phyloP scores from a whole-genome alignment of 257 asterid genomes.

The Salvia rosmarinus region DNA sequence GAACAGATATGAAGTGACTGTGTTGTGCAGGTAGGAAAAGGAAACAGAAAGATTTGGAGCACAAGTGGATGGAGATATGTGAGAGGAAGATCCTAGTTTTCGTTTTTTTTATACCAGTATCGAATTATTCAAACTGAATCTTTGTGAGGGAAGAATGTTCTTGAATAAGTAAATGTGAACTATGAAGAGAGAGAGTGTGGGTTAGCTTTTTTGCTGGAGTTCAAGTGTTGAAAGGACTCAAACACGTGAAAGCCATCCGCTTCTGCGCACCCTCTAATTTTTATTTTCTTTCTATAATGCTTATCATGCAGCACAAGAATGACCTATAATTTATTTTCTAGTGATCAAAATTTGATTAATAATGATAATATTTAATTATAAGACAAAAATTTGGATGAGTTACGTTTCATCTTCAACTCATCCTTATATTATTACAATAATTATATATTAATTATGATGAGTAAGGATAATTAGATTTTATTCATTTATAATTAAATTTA shows the following conservation, averaged over 20 bases:
- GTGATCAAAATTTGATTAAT: too few relatives aligned
- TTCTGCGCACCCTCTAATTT: constrained; percentile 22
- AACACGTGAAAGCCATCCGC: not conserved
- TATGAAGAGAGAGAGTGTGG: constrained; percentile 1
- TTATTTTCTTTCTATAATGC: not conserved
- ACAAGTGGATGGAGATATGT: constrained; percentile 22
- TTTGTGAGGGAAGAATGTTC: constrained; percentile 34
- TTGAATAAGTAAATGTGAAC: constrained; percentile 35
- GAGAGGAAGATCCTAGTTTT: constrained; percentile 30
- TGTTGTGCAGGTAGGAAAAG: constrained; percentile 8
- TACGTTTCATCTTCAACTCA: too few relatives aligned
- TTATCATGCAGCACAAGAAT: not conserved
- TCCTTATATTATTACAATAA: too few relatives aligned
- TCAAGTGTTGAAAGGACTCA: constrained; percentile 33
- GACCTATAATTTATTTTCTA: not conserved
- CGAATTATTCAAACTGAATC: constrained; percentile 19
- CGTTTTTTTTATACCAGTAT: not conserved
- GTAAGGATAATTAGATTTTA: too few relatives aligned
- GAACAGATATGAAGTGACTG: constrained; percentile 34
- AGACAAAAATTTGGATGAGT: too few relatives aligned
- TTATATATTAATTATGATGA: too few relatives aligned
- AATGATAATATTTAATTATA: too few relatives aligned
- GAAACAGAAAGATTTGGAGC: constrained; percentile 1
- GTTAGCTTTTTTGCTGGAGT: constrained; percentile 34
- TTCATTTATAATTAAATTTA: too few relatives aligned